Base-by-base conservation (phyloP, 1,139 yeast species). In the Kodamaea derodonti region DNA sequence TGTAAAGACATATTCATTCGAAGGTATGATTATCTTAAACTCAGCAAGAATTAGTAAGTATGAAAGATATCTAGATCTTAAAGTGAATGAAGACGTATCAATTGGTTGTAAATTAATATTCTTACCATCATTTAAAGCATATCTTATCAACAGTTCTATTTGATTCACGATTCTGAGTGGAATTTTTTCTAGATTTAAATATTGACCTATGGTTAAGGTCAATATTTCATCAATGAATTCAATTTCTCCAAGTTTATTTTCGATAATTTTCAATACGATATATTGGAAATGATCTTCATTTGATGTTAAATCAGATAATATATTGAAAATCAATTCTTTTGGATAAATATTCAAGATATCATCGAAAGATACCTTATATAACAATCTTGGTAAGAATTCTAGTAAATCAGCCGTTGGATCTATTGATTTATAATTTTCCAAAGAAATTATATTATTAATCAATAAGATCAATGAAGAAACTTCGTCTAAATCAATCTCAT, bases 361-460 rank as follows among this genome's bases (percentile, higher is more conserved):
- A 4, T 38, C 35, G 32, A 56, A 51, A 2, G 47, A 36, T 14
- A 58, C 32, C 16, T 36, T 36, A 7, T 45, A 25, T 14, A 65
- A 38, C 2, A 64, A 32, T 7, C 48, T 41, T 23, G 51, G 56
- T 20, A 59, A 47, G 11, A 63, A 45, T 7, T 43, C 48, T 3
- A 60, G 37, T 3, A 57, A 37, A 5, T 37, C 37, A 4, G 40
- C 40, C 5, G 47, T 38, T 1, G 60, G 56, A 40, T 63, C 69
- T 10, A 54, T 33, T 10, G 37, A 14, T 25, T 12, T 9, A 11
- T 25, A 25, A n/a, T 25, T 25, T 6, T 12, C 11, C 15, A 15
- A 13, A 16, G n/a, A 14, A 13, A 36, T 13, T 18, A 36, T 30
- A 9, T 29, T 30, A 32, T 24, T 29, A 11, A 32, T 27, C 14